Evolutionary conservation across 2,329 filamentous ascomycete genomes (phyloP).

Genomic region (Alternaria sp.): DNA sequence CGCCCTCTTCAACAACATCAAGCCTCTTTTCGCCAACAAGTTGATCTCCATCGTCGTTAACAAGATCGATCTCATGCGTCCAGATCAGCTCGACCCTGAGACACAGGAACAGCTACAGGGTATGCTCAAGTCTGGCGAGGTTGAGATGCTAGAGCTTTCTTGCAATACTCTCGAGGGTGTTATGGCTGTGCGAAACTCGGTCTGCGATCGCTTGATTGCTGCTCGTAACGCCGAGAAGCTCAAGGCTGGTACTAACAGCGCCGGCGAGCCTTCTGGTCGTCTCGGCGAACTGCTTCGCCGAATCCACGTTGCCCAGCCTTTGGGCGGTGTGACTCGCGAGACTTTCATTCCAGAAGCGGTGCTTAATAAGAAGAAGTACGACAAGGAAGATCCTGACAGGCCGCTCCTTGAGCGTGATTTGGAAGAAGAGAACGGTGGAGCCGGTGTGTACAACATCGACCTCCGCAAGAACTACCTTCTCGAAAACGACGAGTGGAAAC

Average conservation of each 20-base stretch:
- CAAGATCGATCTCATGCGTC: conserved; percentile 93
- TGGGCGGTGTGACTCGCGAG: conserved; percentile 79
- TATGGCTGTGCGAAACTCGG: conserved; percentile 92
- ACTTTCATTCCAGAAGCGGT: conserved; percentile 87
- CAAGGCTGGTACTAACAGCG: conserved; percentile 82
- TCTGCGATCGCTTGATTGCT: conserved; percentile 90
- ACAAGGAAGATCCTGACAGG: conserved; percentile 87
- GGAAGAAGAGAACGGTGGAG: conserved; percentile 90
- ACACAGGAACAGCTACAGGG: conserved; percentile 79
- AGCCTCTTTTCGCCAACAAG: conserved; percentile 96
- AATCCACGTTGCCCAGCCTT: conserved; percentile 96
- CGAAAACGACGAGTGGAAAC: conserved; percentile 90
- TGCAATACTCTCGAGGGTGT: conserved; percentile 96
- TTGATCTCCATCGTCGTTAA: conserved; percentile 96
- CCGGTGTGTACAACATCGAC: conserved; percentile 95
- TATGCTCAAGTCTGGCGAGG: conserved; percentile 84
- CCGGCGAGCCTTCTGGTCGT: conserved; percentile 77
- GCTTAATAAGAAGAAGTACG: conserved; percentile 84
- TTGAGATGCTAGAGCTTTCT: conserved; percentile 90
- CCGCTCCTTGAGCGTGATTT: conserved; percentile 82
- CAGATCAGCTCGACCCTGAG: conserved; percentile 84
- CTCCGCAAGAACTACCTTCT: conserved; percentile 87
- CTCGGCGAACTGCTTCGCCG: conserved; percentile 89
- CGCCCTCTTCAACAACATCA: conserved; percentile 90
- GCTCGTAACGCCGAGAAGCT: conserved; percentile 95